These are phyloP conservation scores for Talaromyces funiculosus DNA, from an alignment of 2,329 filamentous ascomycete species.

Conservation along the genomic window DNA sequence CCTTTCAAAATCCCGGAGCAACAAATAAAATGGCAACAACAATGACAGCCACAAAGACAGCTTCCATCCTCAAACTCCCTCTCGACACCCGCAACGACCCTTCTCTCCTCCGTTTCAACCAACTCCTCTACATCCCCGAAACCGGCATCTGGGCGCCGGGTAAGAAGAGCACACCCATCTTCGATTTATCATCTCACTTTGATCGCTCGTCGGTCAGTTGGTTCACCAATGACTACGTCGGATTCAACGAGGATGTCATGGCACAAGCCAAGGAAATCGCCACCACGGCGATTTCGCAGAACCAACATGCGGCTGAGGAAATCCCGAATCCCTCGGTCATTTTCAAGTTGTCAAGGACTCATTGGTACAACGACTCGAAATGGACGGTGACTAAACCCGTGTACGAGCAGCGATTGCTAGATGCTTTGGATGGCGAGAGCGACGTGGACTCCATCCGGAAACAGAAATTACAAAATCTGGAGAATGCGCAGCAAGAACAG, in stretches of 20 bases:
- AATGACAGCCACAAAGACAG: constrained; percentile 4
- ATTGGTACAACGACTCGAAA: constrained; percentile 14
- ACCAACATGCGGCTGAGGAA: not conserved
- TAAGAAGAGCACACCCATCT: constrained; percentile 11
- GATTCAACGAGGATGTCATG: constrained; percentile 9
- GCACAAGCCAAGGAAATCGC: constrained; percentile 3
- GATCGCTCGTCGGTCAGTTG: constrained; percentile 7
- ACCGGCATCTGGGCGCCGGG: constrained; percentile 12
- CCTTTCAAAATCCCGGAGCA: not conserved
- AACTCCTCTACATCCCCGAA: constrained; percentile 13
- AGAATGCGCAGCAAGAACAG: not conserved
- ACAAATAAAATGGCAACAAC: constrained; percentile 4
- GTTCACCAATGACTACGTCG: constrained; percentile 12
- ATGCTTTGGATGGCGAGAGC: not conserved
- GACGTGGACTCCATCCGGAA: not conserved
- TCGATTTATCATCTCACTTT: constrained; percentile 9
- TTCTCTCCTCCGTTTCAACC: constrained; percentile 6
- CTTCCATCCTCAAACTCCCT: constrained; percentile 8
- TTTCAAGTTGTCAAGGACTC: constrained; percentile 11
- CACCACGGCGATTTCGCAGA: not conserved
- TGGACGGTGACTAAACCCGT: constrained; percentile 6
- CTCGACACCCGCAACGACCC: constrained; percentile 11
- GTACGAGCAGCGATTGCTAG: not conserved
- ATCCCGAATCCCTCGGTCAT: constrained; percentile 3
- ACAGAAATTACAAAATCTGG: not conserved